These are phyloP conservation scores for Trypanosoma mega DNA, from an alignment of 208 protist species.

Conservation along the genomic window DNA sequence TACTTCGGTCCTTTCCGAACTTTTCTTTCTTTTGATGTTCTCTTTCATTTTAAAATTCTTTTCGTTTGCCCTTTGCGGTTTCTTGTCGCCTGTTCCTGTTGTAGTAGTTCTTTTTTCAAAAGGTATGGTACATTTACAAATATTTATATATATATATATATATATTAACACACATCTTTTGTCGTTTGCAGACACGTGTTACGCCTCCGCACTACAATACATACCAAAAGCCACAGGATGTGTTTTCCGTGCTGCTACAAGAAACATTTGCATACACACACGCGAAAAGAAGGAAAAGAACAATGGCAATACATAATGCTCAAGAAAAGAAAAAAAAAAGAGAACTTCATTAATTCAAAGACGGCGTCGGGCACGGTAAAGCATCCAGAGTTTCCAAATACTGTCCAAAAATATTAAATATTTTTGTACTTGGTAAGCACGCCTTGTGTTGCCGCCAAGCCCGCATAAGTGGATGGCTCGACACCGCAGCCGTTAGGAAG, in stretches of 20 bases:
- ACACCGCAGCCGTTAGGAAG: slow-evolving; percentile 64
- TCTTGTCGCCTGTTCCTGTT: not conserved
- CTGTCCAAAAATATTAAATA: slow-evolving; percentile 39
- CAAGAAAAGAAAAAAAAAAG: too few relatives aligned
- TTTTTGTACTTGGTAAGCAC: slow-evolving; percentile 24
- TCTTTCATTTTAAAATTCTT: too few relatives aligned
- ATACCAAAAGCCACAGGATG: too few relatives aligned
- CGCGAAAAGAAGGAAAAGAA: too few relatives aligned
- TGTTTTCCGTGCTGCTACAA: too few relatives aligned
- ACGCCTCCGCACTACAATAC: too few relatives aligned
- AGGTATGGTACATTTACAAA: not conserved
- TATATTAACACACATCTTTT: slow-evolving; percentile 3
- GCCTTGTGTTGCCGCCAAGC: slow-evolving; percentile 49
- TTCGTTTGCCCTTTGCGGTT: too few relatives aligned
- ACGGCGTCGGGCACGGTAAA: slow-evolving; percentile 43
- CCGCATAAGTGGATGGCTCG: slow-evolving; percentile 66
- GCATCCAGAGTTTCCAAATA: slow-evolving; percentile 44
- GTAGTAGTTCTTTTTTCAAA: not conserved
- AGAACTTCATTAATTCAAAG: slow-evolving; percentile 11
- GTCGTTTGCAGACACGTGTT: too few relatives aligned
- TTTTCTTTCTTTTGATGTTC: too few relatives aligned
- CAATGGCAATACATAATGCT: too few relatives aligned
- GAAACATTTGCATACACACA: not conserved
- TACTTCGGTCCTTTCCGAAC: too few relatives aligned
- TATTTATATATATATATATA: slow-evolving; percentile 1